Conservation (phyloP, 495 filamentous ascomycete genomes). For the Viridothelium virens region DNA sequence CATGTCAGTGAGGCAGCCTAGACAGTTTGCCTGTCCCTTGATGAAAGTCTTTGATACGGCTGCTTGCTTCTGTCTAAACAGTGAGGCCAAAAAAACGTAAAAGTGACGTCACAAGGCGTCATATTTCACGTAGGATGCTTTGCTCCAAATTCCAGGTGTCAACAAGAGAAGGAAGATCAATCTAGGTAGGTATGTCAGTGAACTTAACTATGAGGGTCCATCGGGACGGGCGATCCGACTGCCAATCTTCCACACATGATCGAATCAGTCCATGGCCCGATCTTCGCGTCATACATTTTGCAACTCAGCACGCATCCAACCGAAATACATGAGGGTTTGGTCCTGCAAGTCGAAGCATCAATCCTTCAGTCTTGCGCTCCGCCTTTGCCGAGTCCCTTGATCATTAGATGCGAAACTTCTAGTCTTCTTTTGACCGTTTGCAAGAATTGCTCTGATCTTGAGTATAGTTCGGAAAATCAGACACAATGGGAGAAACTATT, state of each 20-base stretch:
- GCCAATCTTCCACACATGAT: too few relatives aligned
- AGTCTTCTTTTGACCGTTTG: not conserved
- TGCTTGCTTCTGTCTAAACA: slow-evolving; percentile 10
- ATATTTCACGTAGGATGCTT: not conserved
- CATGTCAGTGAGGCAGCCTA: not conserved
- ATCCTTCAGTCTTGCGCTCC: not conserved
- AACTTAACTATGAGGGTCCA: not conserved
- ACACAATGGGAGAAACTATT: slow-evolving; percentile 30
- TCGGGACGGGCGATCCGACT: too few relatives aligned
- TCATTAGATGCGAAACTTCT: not conserved
- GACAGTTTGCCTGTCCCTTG: slow-evolving; percentile 13
- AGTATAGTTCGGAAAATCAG: not conserved
- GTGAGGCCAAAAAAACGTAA: not conserved
- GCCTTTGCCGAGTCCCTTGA: not conserved
- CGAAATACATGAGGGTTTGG: not conserved
- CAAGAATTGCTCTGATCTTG: not conserved
- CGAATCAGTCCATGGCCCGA: too few relatives aligned
- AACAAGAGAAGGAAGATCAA: not conserved
- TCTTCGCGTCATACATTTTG: too few relatives aligned
- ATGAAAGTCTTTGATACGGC: not conserved
- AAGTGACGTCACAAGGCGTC: not conserved
- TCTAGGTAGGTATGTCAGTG: not conserved
- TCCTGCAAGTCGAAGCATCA: not conserved
- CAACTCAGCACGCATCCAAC: too few relatives aligned
- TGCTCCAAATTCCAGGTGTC: not conserved